Evolutionary conservation across 1,139 yeast genomes (phyloP).

Genomic region (Geotrichum reessii): DNA sequence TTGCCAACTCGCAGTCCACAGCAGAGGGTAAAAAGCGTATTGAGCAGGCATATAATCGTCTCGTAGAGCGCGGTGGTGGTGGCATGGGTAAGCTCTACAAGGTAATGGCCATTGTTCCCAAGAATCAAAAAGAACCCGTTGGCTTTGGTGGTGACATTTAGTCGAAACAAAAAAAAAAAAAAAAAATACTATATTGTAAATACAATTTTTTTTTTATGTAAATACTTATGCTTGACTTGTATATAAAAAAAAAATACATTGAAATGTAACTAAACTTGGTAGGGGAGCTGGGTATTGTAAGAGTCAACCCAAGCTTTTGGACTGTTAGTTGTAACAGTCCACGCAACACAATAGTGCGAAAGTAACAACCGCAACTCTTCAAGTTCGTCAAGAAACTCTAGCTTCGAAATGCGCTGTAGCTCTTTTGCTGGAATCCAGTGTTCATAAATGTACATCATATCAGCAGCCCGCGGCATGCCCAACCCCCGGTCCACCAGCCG

Average conservation of each 20-base stretch:
- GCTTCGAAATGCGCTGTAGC: constrained; percentile 46
- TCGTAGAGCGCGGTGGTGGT: constrained; percentile 55
- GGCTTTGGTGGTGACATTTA: constrained; percentile 41
- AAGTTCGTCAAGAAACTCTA: constrained; percentile 82
- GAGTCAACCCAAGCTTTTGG: constrained; percentile 4
- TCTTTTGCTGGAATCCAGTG: constrained; percentile 52
- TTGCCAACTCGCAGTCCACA: constrained; percentile 33
- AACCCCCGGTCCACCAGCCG: constrained; percentile 32
- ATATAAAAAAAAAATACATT: neutral
- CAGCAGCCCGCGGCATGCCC: constrained; percentile 40
- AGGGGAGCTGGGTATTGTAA: neutral
- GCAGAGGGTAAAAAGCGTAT: constrained; percentile 40
- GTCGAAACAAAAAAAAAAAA: neutral
- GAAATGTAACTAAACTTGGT: constrained; percentile 4
- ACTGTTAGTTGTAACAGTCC: constrained; percentile 28
- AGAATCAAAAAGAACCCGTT: constrained; percentile 39
- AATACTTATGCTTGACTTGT: neutral
- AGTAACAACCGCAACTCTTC: constrained; percentile 76
- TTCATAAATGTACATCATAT: constrained; percentile 56
- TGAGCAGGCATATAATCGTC: constrained; percentile 54
- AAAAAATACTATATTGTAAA: neutral
- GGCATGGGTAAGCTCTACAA: constrained; percentile 78
- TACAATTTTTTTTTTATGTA: neutral
- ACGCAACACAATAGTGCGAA: constrained; percentile 65
- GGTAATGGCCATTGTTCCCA: constrained; percentile 59